Conservation (phyloP, 306 rosid species). For the Astragalus membranaceus region DNA sequence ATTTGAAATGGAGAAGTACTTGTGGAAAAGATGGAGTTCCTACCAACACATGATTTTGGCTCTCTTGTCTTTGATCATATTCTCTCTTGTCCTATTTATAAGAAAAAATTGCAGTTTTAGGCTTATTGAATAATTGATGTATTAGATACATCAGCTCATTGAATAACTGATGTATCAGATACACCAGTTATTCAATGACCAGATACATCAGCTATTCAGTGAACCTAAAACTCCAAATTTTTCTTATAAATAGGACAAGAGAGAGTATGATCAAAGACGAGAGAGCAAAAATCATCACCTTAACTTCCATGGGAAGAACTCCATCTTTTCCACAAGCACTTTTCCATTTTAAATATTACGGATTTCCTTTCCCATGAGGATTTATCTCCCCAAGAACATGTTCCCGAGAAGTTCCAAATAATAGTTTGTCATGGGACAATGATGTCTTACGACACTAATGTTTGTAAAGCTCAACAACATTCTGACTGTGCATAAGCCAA, state of each 20-base stretch:
- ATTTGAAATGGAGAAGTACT: slow-evolving; percentile 42
- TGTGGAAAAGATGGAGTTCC: slow-evolving; percentile 82
- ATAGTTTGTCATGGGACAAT: slow-evolving; percentile 78
- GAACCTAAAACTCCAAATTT: no score
- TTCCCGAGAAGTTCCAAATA: slow-evolving; percentile 43
- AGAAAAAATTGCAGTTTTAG: no score
- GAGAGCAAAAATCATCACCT: slow-evolving; percentile 43
- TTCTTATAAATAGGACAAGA: no score
- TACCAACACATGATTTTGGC: slow-evolving; percentile 36
- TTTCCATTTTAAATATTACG: slow-evolving; percentile 40
- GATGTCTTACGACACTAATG: slow-evolving; percentile 77
- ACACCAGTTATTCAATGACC: no score
- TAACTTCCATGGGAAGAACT: slow-evolving; percentile 59
- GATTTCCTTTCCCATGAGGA: slow-evolving; percentile 42
- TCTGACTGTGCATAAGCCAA: slow-evolving; percentile 90
- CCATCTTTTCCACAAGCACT: slow-evolving; percentile 75
- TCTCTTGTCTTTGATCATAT: background rate
- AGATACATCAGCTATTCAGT: no score
- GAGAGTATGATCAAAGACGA: background rate
- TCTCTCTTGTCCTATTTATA: no score
- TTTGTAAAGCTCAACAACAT: slow-evolving; percentile 79
- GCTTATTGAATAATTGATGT: no score
- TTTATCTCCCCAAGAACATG: slow-evolving; percentile 31
- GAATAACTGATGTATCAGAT: no score
- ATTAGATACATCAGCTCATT: no score